Base-by-base conservation (phyloP, 371 early-diverging fungal genomes). In the Rhizopus arrhizus region DNA sequence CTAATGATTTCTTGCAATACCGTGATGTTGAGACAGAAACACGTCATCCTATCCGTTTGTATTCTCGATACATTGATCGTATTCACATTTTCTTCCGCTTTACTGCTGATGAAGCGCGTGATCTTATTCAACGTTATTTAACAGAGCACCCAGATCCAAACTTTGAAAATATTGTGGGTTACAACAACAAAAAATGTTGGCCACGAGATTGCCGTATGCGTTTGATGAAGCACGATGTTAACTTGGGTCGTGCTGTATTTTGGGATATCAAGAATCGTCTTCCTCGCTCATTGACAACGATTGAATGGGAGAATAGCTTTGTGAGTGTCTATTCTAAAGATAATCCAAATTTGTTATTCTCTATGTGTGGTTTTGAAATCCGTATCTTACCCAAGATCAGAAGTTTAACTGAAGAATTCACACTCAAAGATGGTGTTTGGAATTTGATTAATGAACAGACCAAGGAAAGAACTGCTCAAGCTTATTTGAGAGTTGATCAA, bases 121-220 rank as follows among this genome's bases (percentile, higher is more conserved):
- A 97, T 67, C 74, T 99, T 62, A 92, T 97, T 56, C 97, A 99
- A 71, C 89, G 98, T 42, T 98, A 95, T 68, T 70, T 98, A 66
- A 96, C 97, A 0, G 97, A 98, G 71, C 93, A 97, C 77, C 99
- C 99, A 1, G 98, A 99, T 79, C 99, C 99, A 13, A 98, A 98
- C 78, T 96, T 96, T 78, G 98, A 97, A 68, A 98, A 98, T 75
- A 90, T 98, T 65, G 97, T 97, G 10, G 98, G 98, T 0, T 99
- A 99, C 76, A 94, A 95, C 78, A 97, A 94, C 82, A 91, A 91
- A 69, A 89, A 87, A 64, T 96, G 96, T 85, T 99, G 98, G 97
- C 98, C 98, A 12, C 90, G 98, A 47, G 98, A 99, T 77, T 93
- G 96, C 68, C 91, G 99, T 60, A 99, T 99, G 99, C 92, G 99